Percentiles rank a stretch among this genome's conserved stretches.
These are phyloP conservation scores for Candida dajiaensis DNA, from an alignment of 805 yeast species.

Conservation along the genomic window DNA sequence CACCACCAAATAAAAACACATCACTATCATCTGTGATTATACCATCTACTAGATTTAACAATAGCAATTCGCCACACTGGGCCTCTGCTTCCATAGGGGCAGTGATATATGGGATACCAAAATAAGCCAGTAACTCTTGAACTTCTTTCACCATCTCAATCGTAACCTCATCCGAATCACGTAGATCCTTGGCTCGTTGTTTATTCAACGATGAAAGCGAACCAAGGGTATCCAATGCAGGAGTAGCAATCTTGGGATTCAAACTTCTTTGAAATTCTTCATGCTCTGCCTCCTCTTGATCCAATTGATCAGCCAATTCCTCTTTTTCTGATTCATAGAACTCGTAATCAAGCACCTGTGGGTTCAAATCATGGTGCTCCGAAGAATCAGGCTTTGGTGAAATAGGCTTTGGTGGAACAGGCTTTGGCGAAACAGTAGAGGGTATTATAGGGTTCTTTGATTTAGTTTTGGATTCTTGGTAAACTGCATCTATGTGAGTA, in stretches of 20 bases:
- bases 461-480: too few relatives aligned
- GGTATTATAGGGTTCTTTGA: not conserved
- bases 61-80: slow-evolving; percentile 79
- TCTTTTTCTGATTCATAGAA: slow-evolving; percentile 78
- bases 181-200: slow-evolving; percentile 56
- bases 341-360: slow-evolving; percentile 45
- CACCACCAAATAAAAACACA: slow-evolving; percentile 90
- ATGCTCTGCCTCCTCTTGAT: slow-evolving; percentile 69
- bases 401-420: not conserved
- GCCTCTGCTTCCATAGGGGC: slow-evolving; percentile 99
- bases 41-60: slow-evolving; percentile 81
- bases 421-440: not conserved
- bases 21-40: slow-evolving; percentile 97
- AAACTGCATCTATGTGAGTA: too few relatives aligned
- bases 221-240: slow-evolving; percentile 6
- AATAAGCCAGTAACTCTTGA: slow-evolving; percentile 76
- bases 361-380: not conserved
- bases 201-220: slow-evolving; percentile 50
- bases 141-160: slow-evolving; percentile 82
- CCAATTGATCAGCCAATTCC: slow-evolving; percentile 52
- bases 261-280: slow-evolving; percentile 48
- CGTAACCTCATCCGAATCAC: slow-evolving; percentile 92
- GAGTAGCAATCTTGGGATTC: slow-evolving; percentile 19
- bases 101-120: slow-evolving; percentile 91
- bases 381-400: not conserved